phyloP scores from a whole-genome alignment of 2,329 filamentous ascomycete genomes.

The Eutypella sp. region DNA sequence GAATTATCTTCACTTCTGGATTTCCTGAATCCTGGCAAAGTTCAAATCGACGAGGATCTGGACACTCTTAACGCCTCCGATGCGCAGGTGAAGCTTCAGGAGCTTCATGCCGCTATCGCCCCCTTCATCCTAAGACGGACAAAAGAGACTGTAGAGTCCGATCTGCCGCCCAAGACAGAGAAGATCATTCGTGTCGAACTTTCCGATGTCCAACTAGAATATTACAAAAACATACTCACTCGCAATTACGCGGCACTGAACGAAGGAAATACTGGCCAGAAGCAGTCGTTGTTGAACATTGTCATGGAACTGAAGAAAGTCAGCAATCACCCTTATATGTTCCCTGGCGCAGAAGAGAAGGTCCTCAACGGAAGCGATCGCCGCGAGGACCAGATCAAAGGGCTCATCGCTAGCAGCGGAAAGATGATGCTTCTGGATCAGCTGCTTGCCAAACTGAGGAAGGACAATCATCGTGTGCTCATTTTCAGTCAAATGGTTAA shows the following conservation, averaged over 20 bases:
- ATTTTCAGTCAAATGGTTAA: slow-evolving; percentile 99
- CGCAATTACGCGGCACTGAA: slow-evolving; percentile 94
- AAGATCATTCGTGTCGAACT: slow-evolving; percentile 98
- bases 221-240: slow-evolving; percentile 98
- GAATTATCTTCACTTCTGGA: slow-evolving; percentile 91
- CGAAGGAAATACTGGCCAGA: slow-evolving; percentile 83
- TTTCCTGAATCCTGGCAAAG: slow-evolving; percentile 92
- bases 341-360: slow-evolving; percentile 85
- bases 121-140: slow-evolving; percentile 94
- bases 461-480: slow-evolving; percentile 88
- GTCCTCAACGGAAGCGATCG: slow-evolving; percentile 75
- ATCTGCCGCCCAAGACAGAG: slow-evolving; percentile 93
- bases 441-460: slow-evolving; percentile 87
- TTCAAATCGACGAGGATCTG: slow-evolving; percentile 86
- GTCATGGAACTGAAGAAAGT: slow-evolving; percentile 99
- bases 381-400: slow-evolving; percentile 86
- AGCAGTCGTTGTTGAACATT: slow-evolving; percentile 92
- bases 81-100: slow-evolving; percentile 80
- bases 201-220: slow-evolving; percentile 92
- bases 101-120: slow-evolving; percentile 80
- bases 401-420: slow-evolving; percentile 91
- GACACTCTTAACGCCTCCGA: slow-evolving; percentile 72
- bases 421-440: slow-evolving; percentile 99
- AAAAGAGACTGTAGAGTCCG: slow-evolving; percentile 95
- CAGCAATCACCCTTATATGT: slow-evolving; percentile 98